Evolutionary conservation across 2,329 filamentous ascomycete species (phyloP), one percentile per base, ranked within the genome.

Genomic region (Aureobasidium musti): DNA sequence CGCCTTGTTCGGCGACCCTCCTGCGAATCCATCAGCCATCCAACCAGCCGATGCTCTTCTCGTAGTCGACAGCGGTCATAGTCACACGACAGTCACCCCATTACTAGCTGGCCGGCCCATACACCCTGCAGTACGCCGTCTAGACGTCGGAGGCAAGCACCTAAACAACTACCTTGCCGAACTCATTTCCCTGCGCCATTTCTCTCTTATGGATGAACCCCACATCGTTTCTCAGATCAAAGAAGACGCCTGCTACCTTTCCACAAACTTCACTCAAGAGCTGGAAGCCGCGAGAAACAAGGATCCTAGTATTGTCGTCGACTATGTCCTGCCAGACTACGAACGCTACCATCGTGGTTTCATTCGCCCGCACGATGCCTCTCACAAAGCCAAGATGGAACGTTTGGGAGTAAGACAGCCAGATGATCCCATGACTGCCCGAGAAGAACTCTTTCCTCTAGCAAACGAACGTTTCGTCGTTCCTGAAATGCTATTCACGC

Each of bases 221-320:
- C 89, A 96, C 76, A 89, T 98, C 60, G 92, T 97, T 75, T 97
- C 97, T 73, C 91, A 97, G 77, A 93, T 98, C 78, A 99, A 99
- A 75, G 95, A 99, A 76, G 84, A 89, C 5, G 88, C 90, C 0
- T 96, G 91, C 75, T 98, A 90, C 72, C 88, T 97, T 13, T 90
- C 90, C 2, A 80, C 86, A 0, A 87, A 96, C 49, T 97, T 98
- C 77, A 81, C 83, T 30, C 74, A 77, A 7, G 91, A 97, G 71
- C 84, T 99, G 41, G 93, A 98, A 69, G 84, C 83, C 70, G 89
- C 88, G 0, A 97, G 92, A 92, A 67, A 68, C 2, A 61, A 73
- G n/a, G 79, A 80, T 69, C 72, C 78, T 14, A 78, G 72, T 63
- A 87, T 97, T 39, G 90, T 92, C 6, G 88, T 93, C 66, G 94